A percentile compares a stretch with the other conserved stretches of the same genome.
Conservation (phyloP, 148 eudicot species). For the Vaccinium darrowii region DNA sequence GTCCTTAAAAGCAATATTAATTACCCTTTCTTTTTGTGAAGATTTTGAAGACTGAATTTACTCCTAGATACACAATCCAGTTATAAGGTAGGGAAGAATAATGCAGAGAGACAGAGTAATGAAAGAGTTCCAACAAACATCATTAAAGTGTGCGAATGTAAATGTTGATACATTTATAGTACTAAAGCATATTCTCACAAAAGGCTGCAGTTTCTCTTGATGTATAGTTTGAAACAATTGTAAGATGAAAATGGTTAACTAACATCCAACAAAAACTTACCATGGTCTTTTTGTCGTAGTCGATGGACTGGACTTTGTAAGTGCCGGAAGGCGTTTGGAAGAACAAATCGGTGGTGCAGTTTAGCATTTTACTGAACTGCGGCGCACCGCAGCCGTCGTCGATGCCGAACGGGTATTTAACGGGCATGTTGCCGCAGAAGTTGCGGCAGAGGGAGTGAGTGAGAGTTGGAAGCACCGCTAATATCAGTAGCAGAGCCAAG, state of each 20-base stretch:
- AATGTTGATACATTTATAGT: too few relatives aligned
- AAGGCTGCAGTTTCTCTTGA: background rate
- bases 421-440: conserved; percentile 57
- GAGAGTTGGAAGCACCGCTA: background rate
- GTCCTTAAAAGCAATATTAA: background rate
- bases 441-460: conserved; percentile 47
- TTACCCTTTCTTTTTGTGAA: background rate
- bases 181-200: background rate
- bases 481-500: conserved; percentile 9
- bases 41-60: background rate
- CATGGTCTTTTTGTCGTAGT: conserved; percentile 55
- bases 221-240: background rate
- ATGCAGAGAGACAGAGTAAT: background rate
- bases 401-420: conserved; percentile 76
- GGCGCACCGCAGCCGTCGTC: conserved; percentile 94
- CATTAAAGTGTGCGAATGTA: too few relatives aligned
- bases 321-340: conserved; percentile 79
- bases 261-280: background rate
- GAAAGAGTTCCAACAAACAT: background rate
- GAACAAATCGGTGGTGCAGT: conserved; percentile 67
- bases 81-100: background rate
- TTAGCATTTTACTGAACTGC: conserved; percentile 65
- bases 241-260: background rate
- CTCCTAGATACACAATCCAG: background rate
- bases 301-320: conserved; percentile 82